These are phyloP conservation scores for Fusarium sublunatum DNA, from an alignment of 2,329 filamentous ascomycete genomes.

Conservation along the genomic window DNA sequence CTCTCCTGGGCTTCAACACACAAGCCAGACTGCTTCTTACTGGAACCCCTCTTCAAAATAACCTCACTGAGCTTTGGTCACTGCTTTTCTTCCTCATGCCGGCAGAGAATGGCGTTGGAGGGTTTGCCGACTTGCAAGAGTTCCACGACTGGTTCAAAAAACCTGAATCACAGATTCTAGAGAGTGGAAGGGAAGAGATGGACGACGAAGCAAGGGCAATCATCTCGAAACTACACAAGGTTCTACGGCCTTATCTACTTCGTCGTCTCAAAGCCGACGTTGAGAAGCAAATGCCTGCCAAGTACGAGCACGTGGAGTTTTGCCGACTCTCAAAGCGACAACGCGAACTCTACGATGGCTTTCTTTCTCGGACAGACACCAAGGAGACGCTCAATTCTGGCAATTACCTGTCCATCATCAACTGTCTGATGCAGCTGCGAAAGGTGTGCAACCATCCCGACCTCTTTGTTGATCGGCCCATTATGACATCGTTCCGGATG, in stretches of 20 bases:
- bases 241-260: slow-evolving; percentile 90
- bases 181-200: slow-evolving; percentile 92
- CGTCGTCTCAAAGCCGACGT: slow-evolving; percentile 94
- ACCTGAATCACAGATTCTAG: slow-evolving; percentile 94
- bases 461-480: slow-evolving; percentile 93
- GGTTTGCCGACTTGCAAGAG: slow-evolving; percentile 93
- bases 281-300: slow-evolving; percentile 98
- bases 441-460: slow-evolving; percentile 99
- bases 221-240: slow-evolving; percentile 92
- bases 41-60: slow-evolving; percentile 96
- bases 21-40: slow-evolving; percentile 87
- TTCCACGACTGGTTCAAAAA: slow-evolving; percentile 97
- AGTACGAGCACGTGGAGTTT: slow-evolving; percentile 97
- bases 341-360: slow-evolving; percentile 94
- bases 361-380: slow-evolving; percentile 90
- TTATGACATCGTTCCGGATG: slow-evolving; percentile 97
- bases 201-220: slow-evolving; percentile 93
- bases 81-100: slow-evolving; percentile 97
- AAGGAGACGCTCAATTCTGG: slow-evolving; percentile 89
- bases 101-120: slow-evolving; percentile 84
- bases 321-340: slow-evolving; percentile 96
- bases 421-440: slow-evolving; percentile 95
- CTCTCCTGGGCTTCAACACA: slow-evolving; percentile 92
- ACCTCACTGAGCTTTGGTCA: slow-evolving; percentile 96
- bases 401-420: slow-evolving; percentile 98